Percentiles rank a stretch among this genome's conserved stretches.
Conservation (phyloP, 2,329 filamentous ascomycete species). For the Metarhizium rileyi region DNA sequence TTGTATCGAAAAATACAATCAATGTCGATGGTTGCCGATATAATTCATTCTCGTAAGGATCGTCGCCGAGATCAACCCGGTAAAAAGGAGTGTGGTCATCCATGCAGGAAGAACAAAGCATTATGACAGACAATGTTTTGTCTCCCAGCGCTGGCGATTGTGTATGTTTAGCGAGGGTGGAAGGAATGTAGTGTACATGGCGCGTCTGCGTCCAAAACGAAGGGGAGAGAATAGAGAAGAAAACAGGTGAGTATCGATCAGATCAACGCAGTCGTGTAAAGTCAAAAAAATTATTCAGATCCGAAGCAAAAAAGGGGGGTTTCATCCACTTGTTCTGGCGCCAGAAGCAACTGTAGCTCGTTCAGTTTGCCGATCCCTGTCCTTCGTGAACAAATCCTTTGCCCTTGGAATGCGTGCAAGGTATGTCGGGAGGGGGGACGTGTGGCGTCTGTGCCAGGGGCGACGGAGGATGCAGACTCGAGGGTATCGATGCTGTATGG, state of each 20-base stretch:
- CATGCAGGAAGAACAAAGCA: not conserved
- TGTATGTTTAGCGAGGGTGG: conserved; percentile 22
- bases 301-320: conserved; percentile 15
- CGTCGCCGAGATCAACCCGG: conserved; percentile 22
- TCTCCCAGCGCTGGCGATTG: not conserved
- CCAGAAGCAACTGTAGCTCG: not conserved
- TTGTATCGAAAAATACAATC: conserved; percentile 21
- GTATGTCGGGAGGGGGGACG: conserved; percentile 12
- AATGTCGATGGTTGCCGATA: conserved; percentile 9
- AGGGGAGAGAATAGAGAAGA: not conserved
- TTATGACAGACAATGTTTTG: not conserved
- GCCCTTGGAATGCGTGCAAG: conserved; percentile 14
- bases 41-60: conserved; percentile 15
- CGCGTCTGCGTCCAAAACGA: conserved; percentile 19
- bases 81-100: conserved; percentile 1
- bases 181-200: conserved; percentile 29
- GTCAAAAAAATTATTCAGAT: not conserved
- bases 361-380: not conserved
- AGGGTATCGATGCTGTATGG: conserved; percentile 25
- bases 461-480: conserved; percentile 24
- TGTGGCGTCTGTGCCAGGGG: conserved; percentile 24
- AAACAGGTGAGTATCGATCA: conserved; percentile 2
- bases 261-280: not conserved
- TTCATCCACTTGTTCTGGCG: not conserved
- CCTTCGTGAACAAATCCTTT: conserved; percentile 17